Percentiles rank a stretch among this genome's conserved stretches.
Evolutionary conservation across 371 early-diverging fungal genomes (phyloP).

Genomic region (Mortierella sp.): DNA sequence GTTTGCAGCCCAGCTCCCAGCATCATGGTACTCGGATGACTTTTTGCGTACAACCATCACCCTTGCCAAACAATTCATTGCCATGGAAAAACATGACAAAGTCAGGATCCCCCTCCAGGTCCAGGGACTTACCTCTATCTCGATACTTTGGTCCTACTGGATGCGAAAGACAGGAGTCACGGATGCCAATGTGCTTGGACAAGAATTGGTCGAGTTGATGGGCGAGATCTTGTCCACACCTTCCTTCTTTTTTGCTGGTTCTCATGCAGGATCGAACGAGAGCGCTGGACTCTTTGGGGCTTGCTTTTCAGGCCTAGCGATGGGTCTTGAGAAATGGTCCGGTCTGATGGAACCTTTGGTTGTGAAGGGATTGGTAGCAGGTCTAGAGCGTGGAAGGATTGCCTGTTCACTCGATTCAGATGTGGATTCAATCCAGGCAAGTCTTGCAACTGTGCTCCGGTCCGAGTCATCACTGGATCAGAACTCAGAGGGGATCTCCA

Average conservation of each 20-base stretch:
- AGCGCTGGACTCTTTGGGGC: constrained; percentile 30
- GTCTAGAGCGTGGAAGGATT: constrained; percentile 33
- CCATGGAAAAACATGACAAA: constrained; percentile 32
- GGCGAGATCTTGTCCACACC: constrained; percentile 32
- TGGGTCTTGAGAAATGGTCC: constrained; percentile 48
- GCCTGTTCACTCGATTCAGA: constrained; percentile 30
- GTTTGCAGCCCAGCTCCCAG: constrained; percentile 40
- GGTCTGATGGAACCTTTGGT: constrained; percentile 47
- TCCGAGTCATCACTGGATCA: constrained; percentile 16
- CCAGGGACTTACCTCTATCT: constrained; percentile 27
- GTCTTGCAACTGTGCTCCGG: constrained; percentile 43
- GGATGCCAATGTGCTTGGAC: constrained; percentile 42
- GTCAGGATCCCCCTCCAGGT: constrained; percentile 40
- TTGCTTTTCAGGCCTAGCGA: constrained; percentile 49
- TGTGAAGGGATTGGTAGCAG: constrained; percentile 32
- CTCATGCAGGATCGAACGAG: constrained; percentile 6
- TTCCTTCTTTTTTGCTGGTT: constrained; percentile 26
- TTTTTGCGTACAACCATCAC: constrained; percentile 34
- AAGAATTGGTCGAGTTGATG: constrained; percentile 44
- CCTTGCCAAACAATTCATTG: constrained; percentile 30
- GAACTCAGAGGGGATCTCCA: constrained; percentile 23
- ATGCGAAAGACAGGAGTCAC: constrained; percentile 50
- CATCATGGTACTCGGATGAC: constrained; percentile 51
- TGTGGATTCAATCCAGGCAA: constrained; percentile 46
- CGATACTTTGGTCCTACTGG: constrained; percentile 50